phyloP scores from a whole-genome alignment of 176 grass and related monocot genomes.

The Juncus effusus region DNA sequence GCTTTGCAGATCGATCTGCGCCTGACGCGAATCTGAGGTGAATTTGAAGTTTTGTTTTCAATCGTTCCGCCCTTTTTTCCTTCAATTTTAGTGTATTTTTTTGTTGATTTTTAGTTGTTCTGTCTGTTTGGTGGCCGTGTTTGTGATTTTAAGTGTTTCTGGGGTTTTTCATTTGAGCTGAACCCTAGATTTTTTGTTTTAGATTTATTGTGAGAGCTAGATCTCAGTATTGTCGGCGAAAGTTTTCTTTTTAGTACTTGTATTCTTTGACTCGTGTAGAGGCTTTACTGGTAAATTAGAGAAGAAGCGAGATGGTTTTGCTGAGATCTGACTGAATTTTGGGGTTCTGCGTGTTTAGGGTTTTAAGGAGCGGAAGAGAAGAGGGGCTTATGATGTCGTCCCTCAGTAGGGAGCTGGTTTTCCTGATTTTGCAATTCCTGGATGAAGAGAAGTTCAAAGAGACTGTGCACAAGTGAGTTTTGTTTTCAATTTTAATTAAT shows the following conservation, averaged over 20 bases:
- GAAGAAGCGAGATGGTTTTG: not conserved
- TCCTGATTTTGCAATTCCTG: slow-evolving; percentile 87
- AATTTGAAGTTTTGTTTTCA: not conserved
- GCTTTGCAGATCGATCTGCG: not conserved
- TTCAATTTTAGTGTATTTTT: not conserved
- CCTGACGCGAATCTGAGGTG: not conserved
- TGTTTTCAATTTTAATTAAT: slow-evolving; percentile 3
- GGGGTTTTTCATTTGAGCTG: not conserved
- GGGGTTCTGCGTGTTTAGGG: not conserved
- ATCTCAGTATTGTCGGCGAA: not conserved
- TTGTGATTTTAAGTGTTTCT: not conserved
- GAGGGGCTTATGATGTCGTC: slow-evolving; percentile 45
- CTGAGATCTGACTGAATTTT: slow-evolving; percentile 4
- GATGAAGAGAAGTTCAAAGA: slow-evolving; percentile 95
- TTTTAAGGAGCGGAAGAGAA: not conserved
- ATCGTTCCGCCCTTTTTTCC: not conserved
- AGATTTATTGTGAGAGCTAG: not conserved
- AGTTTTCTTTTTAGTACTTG: not conserved
- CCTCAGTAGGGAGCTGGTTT: slow-evolving; percentile 66
- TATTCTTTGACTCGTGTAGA: not conserved
- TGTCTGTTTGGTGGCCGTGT: not conserved
- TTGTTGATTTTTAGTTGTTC: not conserved
- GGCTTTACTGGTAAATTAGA: not conserved
- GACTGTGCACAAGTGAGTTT: slow-evolving; percentile 70
- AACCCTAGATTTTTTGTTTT: not conserved